Evolutionary conservation across 2,329 filamentous ascomycete species (phyloP), one percentile per base, ranked within the genome.

Genomic region (Diaporthe longicolla): DNA sequence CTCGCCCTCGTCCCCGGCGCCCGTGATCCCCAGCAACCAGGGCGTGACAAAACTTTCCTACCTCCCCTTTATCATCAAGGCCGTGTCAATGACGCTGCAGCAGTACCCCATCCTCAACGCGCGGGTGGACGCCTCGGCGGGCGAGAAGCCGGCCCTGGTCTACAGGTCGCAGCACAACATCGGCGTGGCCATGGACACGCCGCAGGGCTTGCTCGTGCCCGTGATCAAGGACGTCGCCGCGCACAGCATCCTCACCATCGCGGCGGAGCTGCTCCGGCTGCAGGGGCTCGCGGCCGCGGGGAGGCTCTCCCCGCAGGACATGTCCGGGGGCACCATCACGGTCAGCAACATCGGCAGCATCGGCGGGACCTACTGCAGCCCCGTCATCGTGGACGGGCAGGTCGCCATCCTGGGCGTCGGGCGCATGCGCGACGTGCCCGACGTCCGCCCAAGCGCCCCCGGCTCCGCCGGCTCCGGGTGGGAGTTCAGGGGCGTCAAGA

Each of bases 291-390:
- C 95, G 1, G 86, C 89, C 19, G 87, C 89, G n/a, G 94, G 95
- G 43, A 94, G 93, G 82, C 89, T 99, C 6, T 87, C 90, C 1
- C 89, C 92, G 3, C 87, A 89, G 24, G 95, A 99, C 82, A 88
- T 99, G 76, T 89, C 88, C 48, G 95, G 95, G 70, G 95, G 95
- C 21, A 98, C 97, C 1, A 96, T 99, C 79, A 98, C 97, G 0
- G 91, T 99, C 66, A 98, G 95, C 79, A 99, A 99, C 82, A 98
- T 99, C 78, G 97, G 97, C 59, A 97, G 92, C 78, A 95, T 99
- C 59, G 97, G 97, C 71, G 97, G 97, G 37, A 97, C 94, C 1
- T 97, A 97, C 79, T 92, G 98, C 61, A 92, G 93, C 40, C 97
- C 97, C 1, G 94, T 99, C 66, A 94, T 99, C 78, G 94, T 98